phyloP scores from a whole-genome alignment of 2,329 filamentous ascomycete genomes.

The Aspergillus novoparasiticus region DNA sequence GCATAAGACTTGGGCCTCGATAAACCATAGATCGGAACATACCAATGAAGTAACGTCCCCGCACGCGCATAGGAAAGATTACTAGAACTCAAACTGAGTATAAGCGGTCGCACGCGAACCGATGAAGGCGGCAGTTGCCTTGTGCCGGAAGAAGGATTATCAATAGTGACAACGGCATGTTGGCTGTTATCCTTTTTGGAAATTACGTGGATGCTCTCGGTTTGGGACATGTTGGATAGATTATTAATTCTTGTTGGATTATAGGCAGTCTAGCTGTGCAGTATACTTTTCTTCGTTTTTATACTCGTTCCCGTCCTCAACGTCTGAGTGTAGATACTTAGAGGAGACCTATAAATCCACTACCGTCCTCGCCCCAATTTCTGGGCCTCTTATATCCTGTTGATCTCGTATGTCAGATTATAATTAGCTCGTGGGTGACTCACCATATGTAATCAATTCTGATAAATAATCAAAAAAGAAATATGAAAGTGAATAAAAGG shows the following conservation, averaged over 20 bases:
- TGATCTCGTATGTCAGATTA: background rate
- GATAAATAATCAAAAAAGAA: background rate
- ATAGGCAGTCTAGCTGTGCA: background rate
- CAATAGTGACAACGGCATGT: slow-evolving; percentile 8
- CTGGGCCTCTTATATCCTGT: background rate
- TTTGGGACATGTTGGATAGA: background rate
- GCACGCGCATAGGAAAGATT: slow-evolving; percentile 22
- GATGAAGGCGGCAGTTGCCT: slow-evolving; percentile 12
- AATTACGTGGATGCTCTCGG: slow-evolving; percentile 10
- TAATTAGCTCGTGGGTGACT: background rate
- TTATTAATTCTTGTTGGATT: background rate
- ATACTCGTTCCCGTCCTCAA: no score
- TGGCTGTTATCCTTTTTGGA: slow-evolving; percentile 10
- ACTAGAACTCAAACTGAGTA: slow-evolving; percentile 17
- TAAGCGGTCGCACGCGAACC: slow-evolving; percentile 12
- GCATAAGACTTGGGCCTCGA: background rate
- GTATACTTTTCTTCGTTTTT: no score
- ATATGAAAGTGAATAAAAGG: background rate
- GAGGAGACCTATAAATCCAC: no score
- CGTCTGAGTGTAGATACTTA: no score
- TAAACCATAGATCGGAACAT: background rate
- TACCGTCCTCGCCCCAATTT: background rate
- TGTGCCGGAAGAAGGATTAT: background rate
- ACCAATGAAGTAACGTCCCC: slow-evolving; percentile 15
- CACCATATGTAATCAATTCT: background rate